Evolutionary conservation across 148 eudicot species (phyloP), one percentile per base, ranked within the genome.

Genomic region (Pouteria glomerata): DNA sequence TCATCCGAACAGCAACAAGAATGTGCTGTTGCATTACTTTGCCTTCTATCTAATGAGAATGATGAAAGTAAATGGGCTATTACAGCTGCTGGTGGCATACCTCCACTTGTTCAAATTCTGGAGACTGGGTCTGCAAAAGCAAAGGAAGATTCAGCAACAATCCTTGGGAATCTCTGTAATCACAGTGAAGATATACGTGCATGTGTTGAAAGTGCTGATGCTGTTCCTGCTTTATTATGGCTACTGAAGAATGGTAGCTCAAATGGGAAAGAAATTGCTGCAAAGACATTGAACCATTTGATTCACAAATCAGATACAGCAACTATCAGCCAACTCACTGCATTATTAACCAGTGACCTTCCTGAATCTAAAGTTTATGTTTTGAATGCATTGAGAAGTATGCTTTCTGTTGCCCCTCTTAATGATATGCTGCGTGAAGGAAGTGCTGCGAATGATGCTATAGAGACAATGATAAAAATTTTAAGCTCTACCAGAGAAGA

Each of bases 21-120:
- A 74, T 89, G 97, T 81, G 96, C 99, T 60, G 97, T 95, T 80
- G 97, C 99, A 7, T 85, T 95, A 77, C 92, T 95, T 74, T 86
- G 92, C 68, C 94, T 91, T 77, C 73, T 95, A 57, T 92, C 97
- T 58, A 84, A 85, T 72, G 99, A 95, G 72, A 95, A 92, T 74
- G 97, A 95, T 81, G 99, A 95, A 73, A 89, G 97, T 73, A 95
- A 95, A 82, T 95, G 99, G 99, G 97, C 99, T 56, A 90, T 95
- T 66, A 95, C 99, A 16, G 99, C 97, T n/a, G 99, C 99, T 59
- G 99, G 99, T 71, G 99, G 99, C 57, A 95, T 95, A 73, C 99
- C 99, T 67, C 99, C 99, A 55, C 91, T 95, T 73, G 99, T 95
- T 65, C 99, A 95, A 76, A 95, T 95, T 74, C 85, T 95, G n/a